phyloP scores from a whole-genome alignment of 2,329 filamentous ascomycete species.

The Epichloe brachyelytri region DNA sequence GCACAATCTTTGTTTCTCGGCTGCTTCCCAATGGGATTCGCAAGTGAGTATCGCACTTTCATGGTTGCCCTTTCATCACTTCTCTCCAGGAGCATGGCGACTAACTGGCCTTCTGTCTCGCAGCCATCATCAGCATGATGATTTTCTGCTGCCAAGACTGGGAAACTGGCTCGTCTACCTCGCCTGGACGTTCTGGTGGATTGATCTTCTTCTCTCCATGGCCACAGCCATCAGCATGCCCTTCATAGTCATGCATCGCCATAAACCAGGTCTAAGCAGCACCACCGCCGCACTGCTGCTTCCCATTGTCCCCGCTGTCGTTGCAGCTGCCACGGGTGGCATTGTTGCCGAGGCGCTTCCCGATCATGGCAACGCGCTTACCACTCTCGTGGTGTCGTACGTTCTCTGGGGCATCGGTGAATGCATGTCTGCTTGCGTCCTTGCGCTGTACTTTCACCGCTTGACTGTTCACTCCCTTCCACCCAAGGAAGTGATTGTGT shows the following conservation, averaged over 20 bases:
- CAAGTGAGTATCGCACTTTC: slow-evolving; percentile 26
- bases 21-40: slow-evolving; percentile 55
- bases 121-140: slow-evolving; percentile 51
- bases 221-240: slow-evolving; percentile 41
- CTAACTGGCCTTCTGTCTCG: neutral
- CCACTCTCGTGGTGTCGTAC: slow-evolving; percentile 52
- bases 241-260: slow-evolving; percentile 39
- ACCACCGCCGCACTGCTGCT: slow-evolving; percentile 55
- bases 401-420: slow-evolving; percentile 55
- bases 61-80: neutral
- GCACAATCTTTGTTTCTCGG: slow-evolving; percentile 56
- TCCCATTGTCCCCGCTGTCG: slow-evolving; percentile 53
- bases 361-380: slow-evolving; percentile 39
- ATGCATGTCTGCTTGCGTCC: slow-evolving; percentile 44
- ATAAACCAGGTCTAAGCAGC: slow-evolving; percentile 33
- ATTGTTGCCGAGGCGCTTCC: slow-evolving; percentile 48
- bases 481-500: slow-evolving; percentile 53
- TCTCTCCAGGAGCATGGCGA: neutral
- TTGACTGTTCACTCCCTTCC: slow-evolving; percentile 54
- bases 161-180: slow-evolving; percentile 41
- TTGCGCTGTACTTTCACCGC: slow-evolving; percentile 58
- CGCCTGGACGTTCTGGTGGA: slow-evolving; percentile 46
- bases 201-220: slow-evolving; percentile 40
- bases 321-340: slow-evolving; percentile 52
- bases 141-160: slow-evolving; percentile 48